These are phyloP conservation scores for Fistulina hepatica DNA, from an alignment of 1,284 basidiomycete genomes.

Conservation along the genomic window DNA sequence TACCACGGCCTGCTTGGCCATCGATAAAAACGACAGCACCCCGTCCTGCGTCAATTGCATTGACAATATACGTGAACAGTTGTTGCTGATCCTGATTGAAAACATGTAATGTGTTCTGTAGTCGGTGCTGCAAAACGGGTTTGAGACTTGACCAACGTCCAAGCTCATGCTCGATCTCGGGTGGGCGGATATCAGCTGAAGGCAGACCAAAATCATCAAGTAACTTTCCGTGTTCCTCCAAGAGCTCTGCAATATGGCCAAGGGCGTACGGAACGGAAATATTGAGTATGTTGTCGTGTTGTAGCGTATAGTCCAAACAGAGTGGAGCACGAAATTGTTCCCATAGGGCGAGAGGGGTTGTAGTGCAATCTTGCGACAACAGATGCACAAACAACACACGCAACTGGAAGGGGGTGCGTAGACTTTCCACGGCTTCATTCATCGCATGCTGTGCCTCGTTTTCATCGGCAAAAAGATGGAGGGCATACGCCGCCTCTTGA, in stretches of 20 bases:
- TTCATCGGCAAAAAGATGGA: constrained; percentile 1
- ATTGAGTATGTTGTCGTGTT: constrained; percentile 10
- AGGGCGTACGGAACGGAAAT: constrained; percentile 7
- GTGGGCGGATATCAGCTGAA: constrained; percentile 15
- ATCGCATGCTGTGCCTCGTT: constrained; percentile 6
- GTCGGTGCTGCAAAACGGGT: constrained; percentile 15
- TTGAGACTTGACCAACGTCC: constrained; percentile 17
- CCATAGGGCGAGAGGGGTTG: constrained; percentile 20
- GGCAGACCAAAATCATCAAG: constrained; percentile 20
- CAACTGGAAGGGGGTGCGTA: constrained; percentile 24
- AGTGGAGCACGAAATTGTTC: constrained; percentile 17
- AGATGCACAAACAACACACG: constrained; percentile 26
- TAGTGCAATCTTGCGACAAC: constrained; percentile 23
- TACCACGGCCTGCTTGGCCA: constrained; percentile 30
- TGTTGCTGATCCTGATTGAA: constrained; percentile 23
- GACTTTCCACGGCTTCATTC: constrained; percentile 2
- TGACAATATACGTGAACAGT: constrained; percentile 20
- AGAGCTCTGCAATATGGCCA: constrained; percentile 5
- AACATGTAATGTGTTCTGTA: constrained; percentile 13
- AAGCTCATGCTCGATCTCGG: constrained; percentile 22
- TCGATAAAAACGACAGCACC: constrained; percentile 25
- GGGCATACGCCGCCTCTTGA: constrained; percentile 1
- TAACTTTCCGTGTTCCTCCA: constrained; percentile 15
- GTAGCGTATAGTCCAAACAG: constrained; percentile 18
- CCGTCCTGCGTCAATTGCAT: constrained; percentile 14